A percentile compares a stretch with the other conserved stretches of the same genome.
These are phyloP conservation scores for Starmera stellimalicola DNA, from an alignment of 1,139 yeast species.

Conservation along the genomic window DNA sequence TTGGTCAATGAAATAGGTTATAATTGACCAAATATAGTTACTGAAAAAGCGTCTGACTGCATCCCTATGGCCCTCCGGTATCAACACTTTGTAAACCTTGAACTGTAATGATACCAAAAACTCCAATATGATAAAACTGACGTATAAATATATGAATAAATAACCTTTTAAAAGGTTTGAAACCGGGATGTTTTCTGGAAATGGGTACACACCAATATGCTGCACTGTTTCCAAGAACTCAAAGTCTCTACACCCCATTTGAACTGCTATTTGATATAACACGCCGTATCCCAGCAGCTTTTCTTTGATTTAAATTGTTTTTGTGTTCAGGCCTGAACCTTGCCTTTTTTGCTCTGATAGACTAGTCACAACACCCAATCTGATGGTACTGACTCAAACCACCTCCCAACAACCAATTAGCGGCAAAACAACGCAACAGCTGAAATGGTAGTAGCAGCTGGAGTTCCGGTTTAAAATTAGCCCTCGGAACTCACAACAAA, in stretches of 20 bases:
- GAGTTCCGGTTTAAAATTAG: too few species aligned
- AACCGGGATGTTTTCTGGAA: constrained; percentile 1
- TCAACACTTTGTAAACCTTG: not conserved
- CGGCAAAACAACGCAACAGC: too few species aligned
- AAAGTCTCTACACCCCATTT: not conserved
- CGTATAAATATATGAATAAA: not conserved
- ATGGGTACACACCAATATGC: constrained; percentile 5
- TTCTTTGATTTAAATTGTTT: too few species aligned
- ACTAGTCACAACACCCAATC: too few species aligned
- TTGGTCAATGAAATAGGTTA: constrained; percentile 15
- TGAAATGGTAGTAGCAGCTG: too few species aligned
- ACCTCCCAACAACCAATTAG: too few species aligned
- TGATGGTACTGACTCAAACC: too few species aligned
- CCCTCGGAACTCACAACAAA: not conserved
- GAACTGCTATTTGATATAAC: too few species aligned
- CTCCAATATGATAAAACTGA: not conserved
- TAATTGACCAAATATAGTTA: constrained; percentile 10
- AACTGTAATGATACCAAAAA: not conserved
- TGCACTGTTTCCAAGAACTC: constrained; percentile 2
- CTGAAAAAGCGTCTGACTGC: not conserved
- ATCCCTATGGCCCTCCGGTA: not conserved
- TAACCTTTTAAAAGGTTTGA: constrained; percentile 4
- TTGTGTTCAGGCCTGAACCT: too few species aligned
- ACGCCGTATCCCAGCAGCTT: too few species aligned
- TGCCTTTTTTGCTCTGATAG: too few species aligned